These are phyloP conservation scores for Hysterangium stoloniferum DNA, from an alignment of 768 basidiomycete genomes.

Conservation along the genomic window DNA sequence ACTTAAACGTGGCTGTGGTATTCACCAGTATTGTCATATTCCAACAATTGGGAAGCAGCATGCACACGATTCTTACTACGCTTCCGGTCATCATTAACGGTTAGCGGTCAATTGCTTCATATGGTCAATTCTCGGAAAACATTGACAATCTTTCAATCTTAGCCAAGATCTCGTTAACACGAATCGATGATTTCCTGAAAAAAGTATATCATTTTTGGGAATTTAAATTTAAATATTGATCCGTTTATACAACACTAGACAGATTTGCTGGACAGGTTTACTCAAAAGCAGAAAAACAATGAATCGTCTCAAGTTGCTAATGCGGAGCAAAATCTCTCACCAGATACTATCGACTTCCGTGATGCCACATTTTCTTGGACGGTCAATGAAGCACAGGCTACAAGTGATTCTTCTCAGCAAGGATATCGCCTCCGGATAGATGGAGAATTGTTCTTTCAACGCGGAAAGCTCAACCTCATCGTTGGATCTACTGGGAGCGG, in stretches of 20 bases:
- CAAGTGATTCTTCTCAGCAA: conserved; percentile 12
- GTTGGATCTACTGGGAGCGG: conserved; percentile 12
- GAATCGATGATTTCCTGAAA: conserved; percentile 30
- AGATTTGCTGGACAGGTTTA: conserved; percentile 1
- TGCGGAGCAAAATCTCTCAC: background rate
- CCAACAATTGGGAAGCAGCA: conserved; percentile 25
- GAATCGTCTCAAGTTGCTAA: conserved; percentile 7
- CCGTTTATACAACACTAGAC: background rate
- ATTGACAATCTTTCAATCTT: conserved; percentile 26
- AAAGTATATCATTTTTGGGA: conserved; percentile 10
- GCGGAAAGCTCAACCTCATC: conserved; percentile 9
- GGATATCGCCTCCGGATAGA: conserved; percentile 13
- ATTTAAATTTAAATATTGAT: too few species aligned
- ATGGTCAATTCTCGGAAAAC: conserved; percentile 35
- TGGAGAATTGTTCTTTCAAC: conserved; percentile 8
- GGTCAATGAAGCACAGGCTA: conserved; percentile 11
- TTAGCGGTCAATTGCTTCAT: background rate
- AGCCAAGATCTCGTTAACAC: conserved; percentile 27
- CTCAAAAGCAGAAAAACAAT: background rate
- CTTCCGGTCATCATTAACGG: background rate
- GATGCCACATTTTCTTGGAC: conserved; percentile 19
- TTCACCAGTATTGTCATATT: conserved; percentile 33
- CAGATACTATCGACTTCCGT: background rate
- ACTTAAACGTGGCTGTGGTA: conserved; percentile 13
- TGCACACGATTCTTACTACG: conserved; percentile 11